phyloP scores from a whole-genome alignment of 306 rosid genomes.

The Dalbergia cochinchinensis region DNA sequence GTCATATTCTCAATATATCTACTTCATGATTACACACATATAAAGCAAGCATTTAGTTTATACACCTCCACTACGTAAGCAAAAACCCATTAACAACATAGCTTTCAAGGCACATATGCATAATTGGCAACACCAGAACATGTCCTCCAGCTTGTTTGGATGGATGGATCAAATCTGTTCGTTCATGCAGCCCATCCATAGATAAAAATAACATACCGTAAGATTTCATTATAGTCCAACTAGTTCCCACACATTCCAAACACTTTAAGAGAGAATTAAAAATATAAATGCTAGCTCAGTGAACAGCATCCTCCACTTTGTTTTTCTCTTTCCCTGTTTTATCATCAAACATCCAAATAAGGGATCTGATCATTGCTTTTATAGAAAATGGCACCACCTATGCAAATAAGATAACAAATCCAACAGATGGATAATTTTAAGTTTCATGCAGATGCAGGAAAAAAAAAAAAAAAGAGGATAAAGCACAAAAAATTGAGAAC shows the following conservation, averaged over 20 bases:
- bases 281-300: slow-evolving; percentile 10
- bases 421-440: slow-evolving; percentile 27
- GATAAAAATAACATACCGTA: slow-evolving; percentile 17
- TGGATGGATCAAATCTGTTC: slow-evolving; percentile 31
- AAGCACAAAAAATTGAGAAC: slow-evolving; percentile 68
- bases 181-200: not conserved
- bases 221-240: slow-evolving; percentile 25
- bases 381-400: slow-evolving; percentile 17
- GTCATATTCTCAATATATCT: slow-evolving; percentile 34
- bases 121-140: not conserved
- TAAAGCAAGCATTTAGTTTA: slow-evolving; percentile 34
- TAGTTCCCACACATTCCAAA: not conserved
- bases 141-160: slow-evolving; percentile 26
- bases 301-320: slow-evolving; percentile 22
- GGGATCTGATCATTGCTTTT: slow-evolving; percentile 29
- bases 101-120: not conserved
- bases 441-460: not conserved
- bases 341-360: slow-evolving; percentile 3
- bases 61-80: slow-evolving; percentile 29
- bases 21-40: slow-evolving; percentile 29
- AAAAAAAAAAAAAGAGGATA: slow-evolving; percentile 32
- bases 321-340: slow-evolving; percentile 9
- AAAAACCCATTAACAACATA: slow-evolving; percentile 11
- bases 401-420: slow-evolving; percentile 33
- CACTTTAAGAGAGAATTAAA: not conserved